Conservation (phyloP, 1,139 yeast species). For the Hyphopichia fennica region DNA sequence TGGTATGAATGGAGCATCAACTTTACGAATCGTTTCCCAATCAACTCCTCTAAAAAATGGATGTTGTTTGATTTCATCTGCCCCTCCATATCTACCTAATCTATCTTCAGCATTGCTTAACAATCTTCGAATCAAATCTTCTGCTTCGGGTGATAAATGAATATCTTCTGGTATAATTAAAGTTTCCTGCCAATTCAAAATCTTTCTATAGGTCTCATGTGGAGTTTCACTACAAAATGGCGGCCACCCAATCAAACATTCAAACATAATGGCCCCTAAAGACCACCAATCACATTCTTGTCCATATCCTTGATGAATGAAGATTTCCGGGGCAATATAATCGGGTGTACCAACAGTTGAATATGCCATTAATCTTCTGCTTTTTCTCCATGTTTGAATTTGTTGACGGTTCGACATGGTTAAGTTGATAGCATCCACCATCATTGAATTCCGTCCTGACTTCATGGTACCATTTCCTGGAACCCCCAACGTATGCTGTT, state of each 20-base stretch:
- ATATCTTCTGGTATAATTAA: conserved; percentile 93
- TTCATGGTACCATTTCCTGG: conserved; percentile 15
- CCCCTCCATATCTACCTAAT: conserved; percentile 90
- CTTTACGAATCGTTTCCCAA: conserved; percentile 90
- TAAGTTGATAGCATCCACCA: conserved; percentile 92
- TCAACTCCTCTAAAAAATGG: conserved; percentile 96
- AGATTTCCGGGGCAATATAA: conserved; percentile 97
- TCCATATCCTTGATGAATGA: conserved; percentile 95
- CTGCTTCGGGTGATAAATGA: conserved; percentile 90
- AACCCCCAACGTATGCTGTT: conserved; percentile 13
- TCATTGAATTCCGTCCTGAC: conserved; percentile 67
- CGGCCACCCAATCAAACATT: conserved; percentile 98
- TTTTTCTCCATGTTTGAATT: conserved; percentile 97
- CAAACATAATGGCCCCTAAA: conserved; percentile 97
- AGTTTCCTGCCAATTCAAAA: conserved; percentile 92
- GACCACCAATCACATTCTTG: conserved; percentile 99
- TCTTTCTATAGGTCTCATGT: conserved; percentile 95
- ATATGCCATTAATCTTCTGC: conserved; percentile 95
- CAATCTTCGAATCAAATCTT: conserved; percentile 81
- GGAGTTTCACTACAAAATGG: conserved; percentile 99
- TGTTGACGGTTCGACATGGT: conserved; percentile 97
- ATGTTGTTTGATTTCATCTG: conserved; percentile 87
- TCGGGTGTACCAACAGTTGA: conserved; percentile 99
- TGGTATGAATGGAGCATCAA: conserved; percentile 90
- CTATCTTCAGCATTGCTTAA: conserved; percentile 84